Base-by-base conservation (phyloP, 306 rosid species). In the Dryas octopetala region DNA sequence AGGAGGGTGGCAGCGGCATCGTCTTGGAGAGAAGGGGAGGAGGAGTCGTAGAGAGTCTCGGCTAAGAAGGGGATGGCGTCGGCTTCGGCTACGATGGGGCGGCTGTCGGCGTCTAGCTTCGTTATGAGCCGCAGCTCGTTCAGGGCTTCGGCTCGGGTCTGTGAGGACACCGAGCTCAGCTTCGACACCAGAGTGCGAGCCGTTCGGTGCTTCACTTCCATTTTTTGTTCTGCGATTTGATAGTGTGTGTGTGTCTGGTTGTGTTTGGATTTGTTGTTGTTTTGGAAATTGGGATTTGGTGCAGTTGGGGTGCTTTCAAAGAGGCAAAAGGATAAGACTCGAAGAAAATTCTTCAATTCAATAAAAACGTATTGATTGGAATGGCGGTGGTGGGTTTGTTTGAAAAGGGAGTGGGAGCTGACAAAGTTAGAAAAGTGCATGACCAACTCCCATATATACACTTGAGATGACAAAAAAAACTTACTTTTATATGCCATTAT, bases 1-100 rank as follows among this genome's bases (percentile, higher is more conserved):
- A 95, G 87, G 10, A 95, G 90, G 0, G 97, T 85, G 9, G 97
- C 97, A 3, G 99, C 89, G 48, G 99, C 99, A 90, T 92, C 86
- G 6, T 91, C 97, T 54, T 95, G 99, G 1, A 88, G 67, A 44
- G 68, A 49, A 79, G 81, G 88, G 0, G 97, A 86, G 9, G 90
- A 67, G 1, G 97, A 84, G n/a, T 45, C 76, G 59, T 81, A 89
- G 19, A 95, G 97, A 16, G 90, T 78, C 51, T 95, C 97, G 0
- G 93, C 82, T 1, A 95, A 72, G 67, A 76, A 95, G 0, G 99
- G 97, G 14, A 95, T 83, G 0, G 97, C 96, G 1, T 90, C 96
- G 4, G 90, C 80, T 9, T 88, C 91, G n/a, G 92, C 88, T 4
- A 95, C 88, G 0, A 95, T 9, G 23, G 97, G 79, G n/a, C 99